These are phyloP conservation scores for Neonectria sp. DNA, from an alignment of 2,329 filamentous ascomycete species.

Conservation along the genomic window DNA sequence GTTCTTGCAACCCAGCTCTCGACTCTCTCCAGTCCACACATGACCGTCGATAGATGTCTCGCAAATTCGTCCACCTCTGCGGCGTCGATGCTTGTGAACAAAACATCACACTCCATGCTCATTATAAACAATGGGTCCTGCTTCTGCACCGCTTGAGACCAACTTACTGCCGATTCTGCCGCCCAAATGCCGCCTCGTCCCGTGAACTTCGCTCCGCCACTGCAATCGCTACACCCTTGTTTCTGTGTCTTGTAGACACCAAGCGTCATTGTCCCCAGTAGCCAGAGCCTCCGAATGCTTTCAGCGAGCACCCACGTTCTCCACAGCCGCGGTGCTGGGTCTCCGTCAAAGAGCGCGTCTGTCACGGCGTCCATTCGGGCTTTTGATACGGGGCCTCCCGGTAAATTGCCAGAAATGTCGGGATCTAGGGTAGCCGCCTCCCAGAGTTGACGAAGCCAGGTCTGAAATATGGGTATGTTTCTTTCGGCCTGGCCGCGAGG, in stretches of 20 bases:
- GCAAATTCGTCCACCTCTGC: slow-evolving; percentile 20
- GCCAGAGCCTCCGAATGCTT: slow-evolving; percentile 26
- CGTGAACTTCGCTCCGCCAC: slow-evolving; percentile 21
- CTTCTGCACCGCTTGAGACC: slow-evolving; percentile 8
- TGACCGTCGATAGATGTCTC: slow-evolving; percentile 17
- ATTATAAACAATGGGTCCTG: slow-evolving; percentile 21
- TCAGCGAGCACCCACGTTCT: slow-evolving; percentile 26
- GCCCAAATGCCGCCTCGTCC: slow-evolving; percentile 9
- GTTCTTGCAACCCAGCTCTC: slow-evolving; percentile 24
- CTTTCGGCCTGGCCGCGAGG: slow-evolving; percentile 24
- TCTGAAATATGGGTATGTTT: slow-evolving; percentile 15
- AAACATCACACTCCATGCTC: slow-evolving; percentile 15
- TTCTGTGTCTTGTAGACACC: slow-evolving; percentile 23
- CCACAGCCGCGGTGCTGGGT: slow-evolving; percentile 24
- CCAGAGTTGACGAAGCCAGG: slow-evolving; percentile 24
- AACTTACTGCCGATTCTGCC: slow-evolving; percentile 1
- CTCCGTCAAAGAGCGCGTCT: slow-evolving; percentile 24
- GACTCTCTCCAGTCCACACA: slow-evolving; percentile 26
- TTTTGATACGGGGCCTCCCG: background rate
- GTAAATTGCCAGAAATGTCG: slow-evolving; percentile 2
- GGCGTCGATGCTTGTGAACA: slow-evolving; percentile 11
- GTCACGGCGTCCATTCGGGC: background rate
- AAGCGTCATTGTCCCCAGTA: slow-evolving; percentile 22
- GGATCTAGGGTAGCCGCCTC: slow-evolving; percentile 8
- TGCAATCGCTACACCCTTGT: slow-evolving; percentile 14